Evolutionary conservation across 1,284 basidiomycete species (phyloP), one percentile per base, ranked within the genome.

Genomic region (Caloboletus firmus): DNA sequence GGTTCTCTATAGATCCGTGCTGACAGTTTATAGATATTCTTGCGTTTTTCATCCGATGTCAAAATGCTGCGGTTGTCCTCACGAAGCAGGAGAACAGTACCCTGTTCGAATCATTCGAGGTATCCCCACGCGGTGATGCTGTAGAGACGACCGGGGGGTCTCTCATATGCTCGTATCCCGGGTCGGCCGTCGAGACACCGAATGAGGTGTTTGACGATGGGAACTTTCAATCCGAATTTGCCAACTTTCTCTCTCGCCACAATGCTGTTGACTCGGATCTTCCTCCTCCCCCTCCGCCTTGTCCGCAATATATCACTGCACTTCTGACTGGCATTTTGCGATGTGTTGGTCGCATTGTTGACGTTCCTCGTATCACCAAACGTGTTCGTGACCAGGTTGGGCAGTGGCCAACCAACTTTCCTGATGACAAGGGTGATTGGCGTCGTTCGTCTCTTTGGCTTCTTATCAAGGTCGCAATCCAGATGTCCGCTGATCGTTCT

Each of bases 391-490:
- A 9, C 69, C n/a, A n/a, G n/a, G n/a, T n/a, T n/a, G n/a, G n/a
- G 65, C 66, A 45, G 62, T 40, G n/a, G n/a, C n/a, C n/a, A n/a
- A n/a, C n/a, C n/a, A n/a, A n/a, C n/a, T n/a, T n/a, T n/a, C n/a
- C n/a, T n/a, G n/a, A n/a, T n/a, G n/a, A n/a, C 28, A 10, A 2
- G 30, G 11, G n/a, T 31, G 30, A 31, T 15, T 77, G 72, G 76
- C 65, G 69, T 10, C 69, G 75, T 11, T 72, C 71, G 8, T 59
- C 72, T 0, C 57, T 74, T 4, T 75, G 74, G 73, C 68, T 76
- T 15, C 58, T 74, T 1, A 58, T 75, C 13, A 64, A 69, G 41
- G 69, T 77, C 11, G 57, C 59, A 0, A 56, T 82, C 8, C 80
- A 82, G 51, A 76, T 74, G 0, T 71, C 75, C 0, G 63, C 80